Conservation (phyloP, 495 filamentous ascomycete genomes). For the Tuber indicum region DNA sequence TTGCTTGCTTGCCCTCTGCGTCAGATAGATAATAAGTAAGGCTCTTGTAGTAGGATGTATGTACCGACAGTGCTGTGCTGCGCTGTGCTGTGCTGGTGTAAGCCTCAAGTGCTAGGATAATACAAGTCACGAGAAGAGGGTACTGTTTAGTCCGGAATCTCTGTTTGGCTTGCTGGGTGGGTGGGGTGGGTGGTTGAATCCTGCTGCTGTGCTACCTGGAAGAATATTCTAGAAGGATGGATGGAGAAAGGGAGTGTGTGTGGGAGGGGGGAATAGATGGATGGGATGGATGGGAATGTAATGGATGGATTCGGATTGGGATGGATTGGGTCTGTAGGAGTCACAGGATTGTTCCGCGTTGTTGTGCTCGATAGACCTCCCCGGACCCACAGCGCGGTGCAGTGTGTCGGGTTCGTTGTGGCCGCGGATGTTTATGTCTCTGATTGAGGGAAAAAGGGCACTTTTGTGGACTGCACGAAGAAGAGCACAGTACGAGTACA, state of each 20-base stretch:
- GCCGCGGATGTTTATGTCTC: neutral
- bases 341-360: neutral
- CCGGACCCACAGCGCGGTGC: neutral
- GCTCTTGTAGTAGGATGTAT: neutral
- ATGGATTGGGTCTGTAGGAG: neutral
- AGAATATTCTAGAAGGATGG: neutral
- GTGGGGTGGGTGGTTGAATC: neutral
- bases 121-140: slow-evolving; percentile 3
- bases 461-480: neutral
- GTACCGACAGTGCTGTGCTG: neutral
- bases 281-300: neutral
- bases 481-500: neutral
- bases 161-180: neutral
- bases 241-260: neutral
- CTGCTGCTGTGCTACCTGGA: neutral
- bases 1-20: neutral
- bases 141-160: neutral
- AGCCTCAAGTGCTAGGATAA: slow-evolving; percentile 1
- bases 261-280: neutral
- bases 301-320: neutral
- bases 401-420: neutral
- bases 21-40: slow-evolving; percentile 2
- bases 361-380: neutral
- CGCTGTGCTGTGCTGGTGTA: slow-evolving; percentile 3
- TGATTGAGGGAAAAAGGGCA: neutral